phyloP scores from a whole-genome alignment of 805 yeast species.

The Myxozyma neglecta region DNA sequence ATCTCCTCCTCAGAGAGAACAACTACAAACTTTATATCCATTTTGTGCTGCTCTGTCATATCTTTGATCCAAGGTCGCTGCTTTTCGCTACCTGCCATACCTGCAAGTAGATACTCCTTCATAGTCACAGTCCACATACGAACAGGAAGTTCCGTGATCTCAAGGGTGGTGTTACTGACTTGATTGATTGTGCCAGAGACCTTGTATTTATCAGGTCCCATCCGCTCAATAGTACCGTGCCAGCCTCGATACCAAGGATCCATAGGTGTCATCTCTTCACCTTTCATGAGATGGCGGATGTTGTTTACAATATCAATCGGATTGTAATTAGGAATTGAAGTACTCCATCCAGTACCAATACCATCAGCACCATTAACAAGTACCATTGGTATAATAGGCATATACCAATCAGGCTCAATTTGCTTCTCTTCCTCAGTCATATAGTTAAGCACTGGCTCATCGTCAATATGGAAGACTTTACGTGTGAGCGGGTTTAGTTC shows the following conservation, averaged over 20 bases:
- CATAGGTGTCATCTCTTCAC: constrained; percentile 62
- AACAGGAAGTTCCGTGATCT: constrained; percentile 89
- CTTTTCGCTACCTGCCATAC: constrained; percentile 73
- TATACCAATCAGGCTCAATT: constrained; percentile 93
- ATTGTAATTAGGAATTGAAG: constrained; percentile 85
- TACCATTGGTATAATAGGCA: constrained; percentile 93
- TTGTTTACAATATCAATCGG: constrained; percentile 81
- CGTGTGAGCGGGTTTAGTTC: constrained; percentile 75
- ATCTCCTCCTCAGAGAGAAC: constrained; percentile 76
- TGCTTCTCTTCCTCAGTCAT: constrained; percentile 89
- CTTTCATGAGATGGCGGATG: constrained; percentile 63
- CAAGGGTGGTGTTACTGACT: constrained; percentile 73
- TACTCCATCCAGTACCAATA: constrained; percentile 99
- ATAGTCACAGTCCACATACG: constrained; percentile 89
- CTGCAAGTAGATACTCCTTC: constrained; percentile 78
- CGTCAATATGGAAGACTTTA: constrained; percentile 73
- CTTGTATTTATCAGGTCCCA: constrained; percentile 66
- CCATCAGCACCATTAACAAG: constrained; percentile 96
- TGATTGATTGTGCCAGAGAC: constrained; percentile 81
- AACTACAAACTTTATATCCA: constrained; percentile 69
- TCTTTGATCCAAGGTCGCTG: constrained; percentile 84
- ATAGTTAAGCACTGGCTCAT: constrained; percentile 73
- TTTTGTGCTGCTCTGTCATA: constrained; percentile 90
- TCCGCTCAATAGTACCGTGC: constrained; percentile 75
- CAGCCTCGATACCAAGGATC: constrained; percentile 95